Base-by-base conservation (phyloP, 2,329 filamentous ascomycete genomes). In the Raffaelea deltoideospora region DNA sequence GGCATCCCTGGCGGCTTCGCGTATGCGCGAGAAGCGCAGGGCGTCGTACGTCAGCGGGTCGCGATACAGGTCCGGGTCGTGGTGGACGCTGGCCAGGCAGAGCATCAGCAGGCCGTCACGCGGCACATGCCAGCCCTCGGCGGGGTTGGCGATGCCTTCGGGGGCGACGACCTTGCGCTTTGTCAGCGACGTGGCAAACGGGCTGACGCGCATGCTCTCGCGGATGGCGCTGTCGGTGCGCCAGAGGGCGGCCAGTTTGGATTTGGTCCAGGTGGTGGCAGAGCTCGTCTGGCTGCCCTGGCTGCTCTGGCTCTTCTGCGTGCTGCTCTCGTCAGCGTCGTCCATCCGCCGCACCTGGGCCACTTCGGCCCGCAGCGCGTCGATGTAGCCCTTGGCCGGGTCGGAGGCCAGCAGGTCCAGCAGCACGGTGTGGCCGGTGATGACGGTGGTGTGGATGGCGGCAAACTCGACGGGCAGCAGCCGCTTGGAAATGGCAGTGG, bases 401-500 rank as follows among this genome's bases (percentile, higher is more conserved):
- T 58, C 49, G 0, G 62, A 54, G 1, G 57, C 49, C 26, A 68
- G 48, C 7, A 71, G 47, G 39, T 71, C 65, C 10, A 69, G 46
- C 35, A 69, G 45, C 23, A 60, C 52, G 24, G 59, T 60, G 32
- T 64, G 61, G 3, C 62, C 60, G 0, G 69, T 71, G 11, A 72
- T 45, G 7, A 64, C 59, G 0, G 70, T 72, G 2, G 70, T 75
- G 50, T 75, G 69, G 20, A 73, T 70, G 15, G 68, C 64, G 3
- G 69, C 70, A 41, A 75, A 73, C 47, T 73, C 65, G 31, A 76
- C 54, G 1, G 69, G 65, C 26, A 76, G 52, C 5, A 75, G 50
- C 13, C 65, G 58, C 41, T 65, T 60, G 2, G 67, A 64, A 14
- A 76, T 60, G 30, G 59, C 57, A 3, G 54, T 47, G 0, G 69